Conservation (phyloP, 2,329 filamentous ascomycete genomes). For the Trichoderma semiorbis region DNA sequence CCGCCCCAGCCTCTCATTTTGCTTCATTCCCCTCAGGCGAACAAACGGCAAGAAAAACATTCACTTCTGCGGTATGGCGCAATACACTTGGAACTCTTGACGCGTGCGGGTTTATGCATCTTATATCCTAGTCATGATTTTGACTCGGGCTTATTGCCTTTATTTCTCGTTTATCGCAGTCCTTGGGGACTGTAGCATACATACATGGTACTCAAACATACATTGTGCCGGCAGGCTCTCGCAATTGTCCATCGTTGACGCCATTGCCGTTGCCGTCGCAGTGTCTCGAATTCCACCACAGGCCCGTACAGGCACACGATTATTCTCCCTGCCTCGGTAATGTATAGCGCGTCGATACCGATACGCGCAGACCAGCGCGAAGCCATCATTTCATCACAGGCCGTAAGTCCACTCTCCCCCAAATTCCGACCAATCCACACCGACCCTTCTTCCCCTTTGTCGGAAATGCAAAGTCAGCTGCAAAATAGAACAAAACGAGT, state of each 20-base stretch:
- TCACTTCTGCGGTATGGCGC: background rate
- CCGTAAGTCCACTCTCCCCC: background rate
- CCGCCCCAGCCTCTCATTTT: background rate
- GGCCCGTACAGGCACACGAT: background rate
- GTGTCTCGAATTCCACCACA: conserved; percentile 9
- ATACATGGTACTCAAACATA: conserved; percentile 8
- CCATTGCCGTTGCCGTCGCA: background rate
- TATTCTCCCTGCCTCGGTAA: background rate
- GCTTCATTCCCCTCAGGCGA: background rate
- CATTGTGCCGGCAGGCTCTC: background rate
- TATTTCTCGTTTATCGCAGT: conserved; percentile 3
- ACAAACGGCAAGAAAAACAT: background rate
- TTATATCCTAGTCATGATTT: background rate
- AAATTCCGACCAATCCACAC: background rate
- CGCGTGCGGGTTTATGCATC: background rate
- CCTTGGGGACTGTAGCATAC: conserved; percentile 1
- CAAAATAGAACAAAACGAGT: background rate
- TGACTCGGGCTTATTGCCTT: background rate
- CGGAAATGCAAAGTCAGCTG: conserved; percentile 4
- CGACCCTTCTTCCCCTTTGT: background rate
- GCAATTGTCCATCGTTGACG: background rate
- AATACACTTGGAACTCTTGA: background rate
- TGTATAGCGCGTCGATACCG: background rate
- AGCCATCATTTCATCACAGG: background rate
- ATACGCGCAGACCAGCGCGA: background rate